A percentile compares a stretch with the other conserved stretches of the same genome.
phyloP scores from a whole-genome alignment of 2,329 filamentous ascomycete species.

The Xylaria multiplex region DNA sequence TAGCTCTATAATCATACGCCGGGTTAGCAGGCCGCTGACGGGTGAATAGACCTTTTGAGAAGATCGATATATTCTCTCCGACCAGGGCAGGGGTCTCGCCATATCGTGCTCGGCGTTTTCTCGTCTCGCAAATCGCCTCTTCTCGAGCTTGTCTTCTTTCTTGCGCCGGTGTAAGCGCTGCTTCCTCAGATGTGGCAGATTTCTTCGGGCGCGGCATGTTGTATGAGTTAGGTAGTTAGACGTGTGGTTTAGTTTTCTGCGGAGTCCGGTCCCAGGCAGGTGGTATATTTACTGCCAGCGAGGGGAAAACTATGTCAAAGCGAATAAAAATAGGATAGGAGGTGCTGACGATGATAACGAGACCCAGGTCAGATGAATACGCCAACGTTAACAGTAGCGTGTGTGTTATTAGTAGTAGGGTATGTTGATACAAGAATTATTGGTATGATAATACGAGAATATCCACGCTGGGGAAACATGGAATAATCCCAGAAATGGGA shows the following conservation, averaged over 20 bases:
- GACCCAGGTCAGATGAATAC: too few species aligned
- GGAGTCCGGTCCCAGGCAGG: not conserved
- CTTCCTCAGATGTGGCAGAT: not conserved
- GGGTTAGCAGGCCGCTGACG: conserved; percentile 28
- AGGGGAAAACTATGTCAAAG: not conserved
- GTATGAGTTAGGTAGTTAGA: not conserved
- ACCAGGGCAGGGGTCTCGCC: conserved; percentile 32
- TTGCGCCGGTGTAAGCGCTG: conserved; percentile 19
- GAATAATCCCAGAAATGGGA: too few species aligned
- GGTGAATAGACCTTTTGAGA: conserved; percentile 14
- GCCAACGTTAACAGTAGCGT: too few species aligned
- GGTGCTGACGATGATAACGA: too few species aligned
- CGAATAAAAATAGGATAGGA: not conserved
- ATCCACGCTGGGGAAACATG: too few species aligned
- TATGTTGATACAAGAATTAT: too few species aligned
- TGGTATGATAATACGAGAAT: too few species aligned
- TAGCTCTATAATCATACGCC: conserved; percentile 36
- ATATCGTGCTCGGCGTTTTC: conserved; percentile 22
- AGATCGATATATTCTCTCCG: conserved; percentile 15
- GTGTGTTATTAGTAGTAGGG: too few species aligned
- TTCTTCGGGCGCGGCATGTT: not conserved
- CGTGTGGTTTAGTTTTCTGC: not conserved
- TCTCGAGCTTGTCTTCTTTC: conserved; percentile 18
- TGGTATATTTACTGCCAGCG: not conserved
- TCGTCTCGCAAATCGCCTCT: not conserved